phyloP scores from a whole-genome alignment of 2,329 filamentous ascomycete genomes.

The Talaromyces sp. region DNA sequence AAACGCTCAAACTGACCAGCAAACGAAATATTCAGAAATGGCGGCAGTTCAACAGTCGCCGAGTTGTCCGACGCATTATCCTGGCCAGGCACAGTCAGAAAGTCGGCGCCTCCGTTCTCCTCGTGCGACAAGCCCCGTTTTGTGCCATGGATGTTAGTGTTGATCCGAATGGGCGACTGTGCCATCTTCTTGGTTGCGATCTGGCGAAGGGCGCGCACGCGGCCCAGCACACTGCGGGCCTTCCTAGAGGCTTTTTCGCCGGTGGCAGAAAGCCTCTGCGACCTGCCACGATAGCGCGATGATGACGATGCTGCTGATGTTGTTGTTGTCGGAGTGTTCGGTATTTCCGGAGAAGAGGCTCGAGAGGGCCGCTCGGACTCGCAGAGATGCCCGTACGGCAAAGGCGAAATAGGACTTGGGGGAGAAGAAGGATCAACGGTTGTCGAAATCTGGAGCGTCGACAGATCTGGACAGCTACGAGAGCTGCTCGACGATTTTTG shows the following conservation, averaged over 20 bases:
- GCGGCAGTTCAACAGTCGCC: slow-evolving; percentile 19
- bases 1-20: slow-evolving; percentile 24
- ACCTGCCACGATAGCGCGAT: slow-evolving; percentile 22
- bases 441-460: slow-evolving; percentile 28
- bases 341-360: slow-evolving; percentile 24
- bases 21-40: slow-evolving; percentile 33
- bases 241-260: slow-evolving; percentile 31
- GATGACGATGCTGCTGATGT: background rate
- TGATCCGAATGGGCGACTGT: slow-evolving; percentile 34
- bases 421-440: background rate
- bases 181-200: slow-evolving; percentile 36
- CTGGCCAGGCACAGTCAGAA: slow-evolving; percentile 18
- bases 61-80: slow-evolving; percentile 14
- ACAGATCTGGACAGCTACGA: slow-evolving; percentile 39
- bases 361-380: slow-evolving; percentile 24
- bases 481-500: slow-evolving; percentile 34
- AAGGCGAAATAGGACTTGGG: slow-evolving; percentile 3
- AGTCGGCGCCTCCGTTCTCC: slow-evolving; percentile 27
- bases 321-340: background rate
- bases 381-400: background rate
- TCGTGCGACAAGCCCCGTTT: slow-evolving; percentile 32
- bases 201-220: slow-evolving; percentile 35
- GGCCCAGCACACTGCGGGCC: slow-evolving; percentile 36
- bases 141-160: slow-evolving; percentile 30
- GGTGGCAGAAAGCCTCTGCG: slow-evolving; percentile 25